Conservation (phyloP, 1,139 yeast species). For the Saccharomycopsis hybrid region DNA sequence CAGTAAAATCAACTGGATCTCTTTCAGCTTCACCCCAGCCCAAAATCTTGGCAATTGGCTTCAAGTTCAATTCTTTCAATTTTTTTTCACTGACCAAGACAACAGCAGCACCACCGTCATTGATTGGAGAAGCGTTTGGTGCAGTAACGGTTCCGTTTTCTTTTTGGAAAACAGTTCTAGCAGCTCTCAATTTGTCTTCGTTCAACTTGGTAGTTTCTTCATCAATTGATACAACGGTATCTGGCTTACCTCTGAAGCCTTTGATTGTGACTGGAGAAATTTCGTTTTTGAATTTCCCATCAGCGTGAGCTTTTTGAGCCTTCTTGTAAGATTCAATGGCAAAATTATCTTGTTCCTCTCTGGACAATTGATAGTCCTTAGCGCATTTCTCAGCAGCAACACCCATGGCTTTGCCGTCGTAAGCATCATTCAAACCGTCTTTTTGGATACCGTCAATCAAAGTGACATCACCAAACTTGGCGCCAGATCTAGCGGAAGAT, state of each 20-base stretch:
- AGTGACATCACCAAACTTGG: constrained; percentile 76
- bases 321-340: constrained; percentile 66
- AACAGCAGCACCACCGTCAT: constrained; percentile 97
- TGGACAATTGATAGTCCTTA: constrained; percentile 51
- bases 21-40: constrained; percentile 99
- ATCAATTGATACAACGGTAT: constrained; percentile 59
- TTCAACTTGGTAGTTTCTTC: constrained; percentile 67
- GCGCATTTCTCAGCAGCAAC: constrained; percentile 97
- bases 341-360: constrained; percentile 68
- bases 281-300: constrained; percentile 75
- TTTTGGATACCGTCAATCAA: constrained; percentile 83
- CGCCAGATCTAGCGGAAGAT: constrained; percentile 67
- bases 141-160: constrained; percentile 94
- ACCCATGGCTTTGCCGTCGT: constrained; percentile 86
- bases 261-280: constrained; percentile 82
- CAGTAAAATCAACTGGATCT: constrained; percentile 87
- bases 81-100: constrained; percentile 77
- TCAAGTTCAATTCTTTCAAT: constrained; percentile 75
- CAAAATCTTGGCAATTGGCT: constrained; percentile 77
- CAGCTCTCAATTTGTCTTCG: constrained; percentile 65
- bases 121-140: constrained; percentile 91
- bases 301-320: constrained; percentile 72
- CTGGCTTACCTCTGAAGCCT: constrained; percentile 93
- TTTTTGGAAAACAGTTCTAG: constrained; percentile 89
- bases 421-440: constrained; percentile 91